Percentiles rank a stretch among this genome's conserved stretches.
Evolutionary conservation across 768 basidiomycete genomes (phyloP).

Genomic region (Lactifluus subvellereus): DNA sequence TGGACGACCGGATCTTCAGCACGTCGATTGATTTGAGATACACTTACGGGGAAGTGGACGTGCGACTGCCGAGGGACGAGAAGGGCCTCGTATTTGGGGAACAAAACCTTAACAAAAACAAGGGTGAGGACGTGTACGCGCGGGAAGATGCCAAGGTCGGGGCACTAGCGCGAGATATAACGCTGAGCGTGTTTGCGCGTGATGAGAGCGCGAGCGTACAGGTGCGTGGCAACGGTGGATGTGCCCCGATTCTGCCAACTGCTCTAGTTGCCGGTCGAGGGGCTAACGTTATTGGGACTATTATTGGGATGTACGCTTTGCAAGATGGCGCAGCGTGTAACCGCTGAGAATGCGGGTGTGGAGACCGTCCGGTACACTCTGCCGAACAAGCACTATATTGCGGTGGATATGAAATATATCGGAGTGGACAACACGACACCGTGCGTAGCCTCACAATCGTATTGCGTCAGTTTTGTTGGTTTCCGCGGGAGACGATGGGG

Average conservation of each 20-base stretch:
- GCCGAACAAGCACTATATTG: slow-evolving; percentile 95
- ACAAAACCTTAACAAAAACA: slow-evolving; percentile 27
- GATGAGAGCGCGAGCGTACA: slow-evolving; percentile 93
- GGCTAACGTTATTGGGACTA: not conserved
- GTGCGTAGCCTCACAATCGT: slow-evolving; percentile 33
- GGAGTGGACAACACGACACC: slow-evolving; percentile 41
- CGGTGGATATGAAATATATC: slow-evolving; percentile 74
- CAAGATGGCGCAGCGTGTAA: slow-evolving; percentile 62
- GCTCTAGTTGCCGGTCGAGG: not conserved
- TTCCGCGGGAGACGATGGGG: slow-evolving; percentile 14
- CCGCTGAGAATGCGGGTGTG: too few relatives aligned
- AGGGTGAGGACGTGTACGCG: slow-evolving; percentile 30
- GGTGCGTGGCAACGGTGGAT: slow-evolving; percentile 39
- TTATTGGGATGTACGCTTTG: slow-evolving; percentile 57
- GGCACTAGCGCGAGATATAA: slow-evolving; percentile 49
- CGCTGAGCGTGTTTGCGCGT: slow-evolving; percentile 74
- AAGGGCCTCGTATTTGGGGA: slow-evolving; percentile 47
- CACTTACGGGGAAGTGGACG: slow-evolving; percentile 46
- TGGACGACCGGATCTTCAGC: slow-evolving; percentile 85
- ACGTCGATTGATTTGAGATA: slow-evolving; percentile 80
- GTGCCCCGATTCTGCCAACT: too few relatives aligned
- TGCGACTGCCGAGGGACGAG: slow-evolving; percentile 46
- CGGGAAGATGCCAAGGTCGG: slow-evolving; percentile 57
- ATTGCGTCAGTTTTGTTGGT: not conserved
- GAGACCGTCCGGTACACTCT: too few relatives aligned